Percentiles rank a stretch among this genome's conserved stretches.
Conservation (phyloP, 805 yeast species). For the Myxozyma udenii region DNA sequence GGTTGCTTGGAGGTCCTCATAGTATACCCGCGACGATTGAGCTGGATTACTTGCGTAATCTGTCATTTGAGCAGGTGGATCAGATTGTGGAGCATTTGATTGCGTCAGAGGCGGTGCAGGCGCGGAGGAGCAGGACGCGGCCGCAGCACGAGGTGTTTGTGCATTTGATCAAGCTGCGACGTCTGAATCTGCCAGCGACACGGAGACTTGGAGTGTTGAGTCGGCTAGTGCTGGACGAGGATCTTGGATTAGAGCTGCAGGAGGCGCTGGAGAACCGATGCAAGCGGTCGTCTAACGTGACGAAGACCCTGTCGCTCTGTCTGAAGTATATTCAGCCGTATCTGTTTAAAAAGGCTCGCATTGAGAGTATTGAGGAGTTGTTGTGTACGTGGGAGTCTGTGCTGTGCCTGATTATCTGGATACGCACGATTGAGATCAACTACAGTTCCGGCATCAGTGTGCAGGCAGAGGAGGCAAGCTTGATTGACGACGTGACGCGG, state of each 20-base stretch:
- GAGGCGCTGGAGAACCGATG: slow-evolving; percentile 17
- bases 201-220: slow-evolving; percentile 13
- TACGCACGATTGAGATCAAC: slow-evolving; percentile 18
- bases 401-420: slow-evolving; percentile 15
- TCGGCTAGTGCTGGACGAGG: slow-evolving; percentile 12
- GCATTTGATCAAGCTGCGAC: slow-evolving; percentile 13
- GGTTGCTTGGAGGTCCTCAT: not conserved
- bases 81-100: slow-evolving; percentile 9
- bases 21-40: slow-evolving; percentile 10
- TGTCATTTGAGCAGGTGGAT: slow-evolving; percentile 17
- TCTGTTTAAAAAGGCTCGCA: slow-evolving; percentile 5
- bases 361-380: slow-evolving; percentile 12
- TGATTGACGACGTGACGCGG: slow-evolving; percentile 17
- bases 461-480: slow-evolving; percentile 16
- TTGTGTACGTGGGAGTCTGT: slow-evolving; percentile 18
- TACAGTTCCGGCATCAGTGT: slow-evolving; percentile 9
- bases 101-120: not conserved
- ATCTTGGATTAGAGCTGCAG: slow-evolving; percentile 12
- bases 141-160: slow-evolving; percentile 8
- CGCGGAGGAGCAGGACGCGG: not conserved
- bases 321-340: slow-evolving; percentile 11
- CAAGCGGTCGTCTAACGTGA: slow-evolving; percentile 11
- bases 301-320: slow-evolving; percentile 9
- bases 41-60: slow-evolving; percentile 12
- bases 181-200: slow-evolving; percentile 15